These are phyloP conservation scores for Allantophomopsis lycopodina DNA, from an alignment of 2,329 filamentous ascomycete genomes.

Conservation along the genomic window DNA sequence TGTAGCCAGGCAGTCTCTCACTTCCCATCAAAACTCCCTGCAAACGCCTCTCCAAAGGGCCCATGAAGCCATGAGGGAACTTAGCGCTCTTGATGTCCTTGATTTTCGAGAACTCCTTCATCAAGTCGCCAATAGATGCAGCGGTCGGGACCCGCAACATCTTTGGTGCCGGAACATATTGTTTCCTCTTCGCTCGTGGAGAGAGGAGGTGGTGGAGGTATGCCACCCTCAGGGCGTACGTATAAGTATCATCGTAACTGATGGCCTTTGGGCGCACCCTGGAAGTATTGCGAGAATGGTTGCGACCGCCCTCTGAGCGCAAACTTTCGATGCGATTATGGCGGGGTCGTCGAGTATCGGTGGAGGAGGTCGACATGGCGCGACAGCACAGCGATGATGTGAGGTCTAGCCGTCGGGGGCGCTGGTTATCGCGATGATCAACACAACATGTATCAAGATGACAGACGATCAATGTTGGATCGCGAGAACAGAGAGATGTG, in stretches of 20 bases:
- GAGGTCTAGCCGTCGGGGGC: no score
- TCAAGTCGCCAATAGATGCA: conserved; percentile 70
- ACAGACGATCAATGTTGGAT: no score
- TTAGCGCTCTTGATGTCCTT: conserved; percentile 56
- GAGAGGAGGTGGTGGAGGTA: conserved; percentile 90
- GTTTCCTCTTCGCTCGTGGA: conserved; percentile 76
- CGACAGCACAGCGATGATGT: no score
- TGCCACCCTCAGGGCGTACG: conserved; percentile 78
- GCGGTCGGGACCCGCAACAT: conserved; percentile 40
- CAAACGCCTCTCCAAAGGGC: conserved; percentile 38
- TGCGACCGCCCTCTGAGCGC: conserved; percentile 9
- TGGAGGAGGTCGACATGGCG: conserved; percentile 15
- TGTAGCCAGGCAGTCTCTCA: conserved; percentile 77
- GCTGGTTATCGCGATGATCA: no score
- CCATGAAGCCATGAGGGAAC: conserved; percentile 59
- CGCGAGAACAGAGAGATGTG: no score
- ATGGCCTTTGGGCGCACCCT: conserved; percentile 31
- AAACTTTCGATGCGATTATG: conserved; percentile 17
- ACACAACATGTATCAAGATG: no score
- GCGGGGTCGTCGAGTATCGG: conserved; percentile 9
- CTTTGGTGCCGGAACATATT: conserved; percentile 61
- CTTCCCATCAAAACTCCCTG: conserved; percentile 49
- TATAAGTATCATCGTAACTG: conserved; percentile 72
- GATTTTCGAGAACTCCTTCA: conserved; percentile 67
- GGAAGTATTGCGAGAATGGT: conserved; percentile 22